A percentile compares a stretch with the other conserved stretches of the same genome.
phyloP scores from a whole-genome alignment of 768 basidiomycete species.

The Lactarius sp. region DNA sequence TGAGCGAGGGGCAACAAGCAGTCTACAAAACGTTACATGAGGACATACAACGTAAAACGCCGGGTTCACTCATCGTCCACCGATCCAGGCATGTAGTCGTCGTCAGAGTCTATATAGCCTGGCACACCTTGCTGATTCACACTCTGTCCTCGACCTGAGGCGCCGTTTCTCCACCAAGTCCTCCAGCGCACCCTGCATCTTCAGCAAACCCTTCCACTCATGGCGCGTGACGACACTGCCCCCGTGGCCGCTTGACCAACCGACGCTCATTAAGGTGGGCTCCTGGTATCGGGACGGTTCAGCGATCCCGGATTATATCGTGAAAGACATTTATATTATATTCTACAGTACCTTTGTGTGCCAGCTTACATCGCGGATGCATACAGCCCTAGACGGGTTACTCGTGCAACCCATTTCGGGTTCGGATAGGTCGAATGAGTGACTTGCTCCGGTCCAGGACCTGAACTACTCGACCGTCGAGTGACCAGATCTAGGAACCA shows the following conservation, averaged over 20 bases:
- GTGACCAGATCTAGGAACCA: slow-evolving; percentile 77
- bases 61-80: slow-evolving; percentile 14
- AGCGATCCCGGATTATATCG: not conserved
- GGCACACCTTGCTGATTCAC: too few relatives aligned
- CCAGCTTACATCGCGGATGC: slow-evolving; percentile 96
- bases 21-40: not conserved
- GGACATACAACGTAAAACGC: not conserved
- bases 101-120: slow-evolving; percentile 16
- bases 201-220: slow-evolving; percentile 91
- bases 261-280: slow-evolving; percentile 88
- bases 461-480: slow-evolving; percentile 84
- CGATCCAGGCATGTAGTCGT: slow-evolving; percentile 6
- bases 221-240: slow-evolving; percentile 85
- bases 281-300: slow-evolving; percentile 41
- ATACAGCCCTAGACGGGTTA: slow-evolving; percentile 36
- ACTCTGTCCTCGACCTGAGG: too few relatives aligned
- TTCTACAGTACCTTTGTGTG: slow-evolving; percentile 57
- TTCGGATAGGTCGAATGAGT: slow-evolving; percentile 64
- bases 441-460: slow-evolving; percentile 76
- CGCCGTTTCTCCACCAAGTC: slow-evolving; percentile 64
- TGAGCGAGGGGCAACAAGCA: not conserved
- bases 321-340: not conserved
- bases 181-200: slow-evolving; percentile 59
- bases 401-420: slow-evolving; percentile 38
- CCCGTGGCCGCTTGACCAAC: slow-evolving; percentile 65